Evolutionary conservation across 2,329 filamentous ascomycete species (phyloP), one percentile per base, ranked within the genome.

Genomic region (Sporothrix humicola): DNA sequence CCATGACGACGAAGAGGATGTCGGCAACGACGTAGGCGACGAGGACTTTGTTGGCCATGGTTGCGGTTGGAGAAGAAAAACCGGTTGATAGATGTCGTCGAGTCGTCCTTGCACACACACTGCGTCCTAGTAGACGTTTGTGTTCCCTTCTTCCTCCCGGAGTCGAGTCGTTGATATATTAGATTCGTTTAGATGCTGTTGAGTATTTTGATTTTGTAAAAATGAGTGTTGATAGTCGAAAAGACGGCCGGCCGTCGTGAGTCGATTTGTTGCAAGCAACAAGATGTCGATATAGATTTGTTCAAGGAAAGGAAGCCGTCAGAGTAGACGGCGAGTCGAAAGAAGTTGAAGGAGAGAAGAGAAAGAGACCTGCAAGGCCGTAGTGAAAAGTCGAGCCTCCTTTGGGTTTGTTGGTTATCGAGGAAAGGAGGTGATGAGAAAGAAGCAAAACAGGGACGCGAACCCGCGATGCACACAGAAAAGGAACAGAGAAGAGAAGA

Each of bases 1-100:
- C 88, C 74, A 86, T 86, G 72, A 82, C 78, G 76, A 87, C 83
- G 80, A 89, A 89, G 77, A 89, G 79, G 73, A 82, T 75, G 79
- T 88, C 86, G 78, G 82, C 80, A 76, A 79, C 80, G 76, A 87
- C 78, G 73, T 87, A 87, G 76, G 85, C 81, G 76, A 84, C 76
- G 74, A 88, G 84, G 75, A 89, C 82, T 77, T 86, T 88, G 84
- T 87, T 89, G 74, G 83, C 84, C 87, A 89, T 89, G 65, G 17
- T 52, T 50, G 26, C 66, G 66, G 48, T 63, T 71, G 48, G 23
- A 17, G 13, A 54, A 54, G 26, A 59, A 46, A 63, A 63, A 42
- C 31, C 17, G 46, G 48, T 42, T 5, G 23, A 65, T 20, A 2
- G 20, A 15, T 65, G 42, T 26, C 42, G 61, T 48, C 61, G 42